Percentiles rank a stretch among this genome's conserved stretches.
These are phyloP conservation scores for Fraxinus nigra DNA, from an alignment of 305 asterid genomes.

Conservation along the genomic window DNA sequence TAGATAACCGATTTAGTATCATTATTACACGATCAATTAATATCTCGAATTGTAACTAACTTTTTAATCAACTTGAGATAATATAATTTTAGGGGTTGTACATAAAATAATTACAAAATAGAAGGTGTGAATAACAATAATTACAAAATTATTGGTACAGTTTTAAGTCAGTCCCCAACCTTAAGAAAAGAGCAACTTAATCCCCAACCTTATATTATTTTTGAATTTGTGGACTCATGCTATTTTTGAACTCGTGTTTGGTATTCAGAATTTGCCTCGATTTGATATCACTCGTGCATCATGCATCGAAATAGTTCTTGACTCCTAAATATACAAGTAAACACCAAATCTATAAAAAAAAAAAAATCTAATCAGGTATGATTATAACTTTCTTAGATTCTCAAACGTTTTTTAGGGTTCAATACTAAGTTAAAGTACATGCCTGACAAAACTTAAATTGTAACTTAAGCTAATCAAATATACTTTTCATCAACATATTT, in stretches of 20 bases:
- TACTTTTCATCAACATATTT: not conserved
- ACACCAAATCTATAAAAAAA: not conserved
- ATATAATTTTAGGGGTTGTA: not conserved
- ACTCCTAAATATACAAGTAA: not conserved
- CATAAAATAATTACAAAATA: not conserved
- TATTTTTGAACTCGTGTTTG: not conserved
- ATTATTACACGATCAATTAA: not conserved
- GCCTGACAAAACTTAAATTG: not conserved
- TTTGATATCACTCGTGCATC: not conserved
- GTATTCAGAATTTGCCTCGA: not conserved
- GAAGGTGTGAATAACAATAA: not conserved
- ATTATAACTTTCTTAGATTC: not conserved
- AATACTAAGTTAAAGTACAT: not conserved
- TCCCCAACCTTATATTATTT: not conserved
- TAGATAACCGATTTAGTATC: not conserved
- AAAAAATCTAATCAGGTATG: not conserved
- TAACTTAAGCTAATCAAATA: not conserved
- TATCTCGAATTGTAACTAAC: not conserved
- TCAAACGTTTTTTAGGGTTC: not conserved
- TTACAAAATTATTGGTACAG: not conserved
- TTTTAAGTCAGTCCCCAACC: not conserved
- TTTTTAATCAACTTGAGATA: not conserved
- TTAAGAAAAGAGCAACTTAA: not conserved
- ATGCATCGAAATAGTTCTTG: not conserved
- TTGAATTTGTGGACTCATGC: not conserved